phyloP scores from a whole-genome alignment of 2,329 filamentous ascomycete species.

The Beauveria brongniartii region DNA sequence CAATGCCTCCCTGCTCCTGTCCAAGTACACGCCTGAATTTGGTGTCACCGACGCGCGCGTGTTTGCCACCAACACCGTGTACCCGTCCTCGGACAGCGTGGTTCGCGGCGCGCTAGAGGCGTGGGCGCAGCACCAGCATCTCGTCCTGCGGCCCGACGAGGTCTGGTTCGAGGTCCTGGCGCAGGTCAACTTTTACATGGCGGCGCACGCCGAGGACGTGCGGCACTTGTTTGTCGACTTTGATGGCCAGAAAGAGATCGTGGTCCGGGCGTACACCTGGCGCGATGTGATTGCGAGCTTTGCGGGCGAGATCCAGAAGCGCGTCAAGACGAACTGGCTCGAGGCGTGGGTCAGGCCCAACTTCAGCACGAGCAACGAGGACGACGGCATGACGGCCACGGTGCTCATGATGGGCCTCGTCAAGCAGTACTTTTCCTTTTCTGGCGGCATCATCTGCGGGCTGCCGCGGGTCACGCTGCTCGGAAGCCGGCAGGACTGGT shows the following conservation, averaged over 20 bases:
- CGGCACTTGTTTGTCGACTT: slow-evolving; percentile 38
- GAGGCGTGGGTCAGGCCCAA: slow-evolving; percentile 33
- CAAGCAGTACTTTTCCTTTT: slow-evolving; percentile 31
- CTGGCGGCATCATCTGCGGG: slow-evolving; percentile 31
- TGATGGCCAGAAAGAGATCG: slow-evolving; percentile 33
- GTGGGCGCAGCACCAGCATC: slow-evolving; percentile 41
- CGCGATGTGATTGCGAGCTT: slow-evolving; percentile 21
- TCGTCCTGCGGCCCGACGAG: slow-evolving; percentile 44
- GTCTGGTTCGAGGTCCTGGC: slow-evolving; percentile 47
- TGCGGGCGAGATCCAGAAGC: slow-evolving; percentile 31
- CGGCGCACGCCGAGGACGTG: slow-evolving; percentile 36
- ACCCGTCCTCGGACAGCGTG: slow-evolving; percentile 31
- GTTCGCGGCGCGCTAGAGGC: slow-evolving; percentile 37
- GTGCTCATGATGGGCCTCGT: slow-evolving; percentile 38
- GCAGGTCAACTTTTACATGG: slow-evolving; percentile 44
- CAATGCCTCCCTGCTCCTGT: slow-evolving; percentile 21
- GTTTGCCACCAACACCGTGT: slow-evolving; percentile 17
- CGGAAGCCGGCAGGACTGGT: slow-evolving; percentile 32
- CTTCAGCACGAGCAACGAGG: slow-evolving; percentile 32
- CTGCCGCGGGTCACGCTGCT: slow-evolving; percentile 35
- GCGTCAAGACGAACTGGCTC: slow-evolving; percentile 33
- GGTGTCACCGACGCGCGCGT: slow-evolving; percentile 5
- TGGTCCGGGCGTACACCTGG: slow-evolving; percentile 20
- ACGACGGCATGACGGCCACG: slow-evolving; percentile 32
- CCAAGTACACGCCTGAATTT: slow-evolving; percentile 19